Percentiles rank a stretch among this genome's conserved stretches.
Conservation (phyloP, 1,139 yeast genomes). For the Scheffersomyces lignicola region DNA sequence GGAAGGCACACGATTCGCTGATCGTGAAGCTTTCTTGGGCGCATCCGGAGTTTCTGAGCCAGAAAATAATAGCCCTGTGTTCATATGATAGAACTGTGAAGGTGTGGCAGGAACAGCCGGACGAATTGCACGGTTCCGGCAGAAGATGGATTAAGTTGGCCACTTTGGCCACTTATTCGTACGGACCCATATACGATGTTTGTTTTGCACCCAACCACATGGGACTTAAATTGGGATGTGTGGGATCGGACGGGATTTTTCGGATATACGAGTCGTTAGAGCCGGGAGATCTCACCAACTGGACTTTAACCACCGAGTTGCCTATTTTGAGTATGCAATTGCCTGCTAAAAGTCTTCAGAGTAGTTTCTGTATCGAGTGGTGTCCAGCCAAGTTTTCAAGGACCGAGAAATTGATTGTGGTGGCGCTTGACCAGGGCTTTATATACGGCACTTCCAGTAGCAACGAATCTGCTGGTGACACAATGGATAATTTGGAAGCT, state of each 20-base stretch:
- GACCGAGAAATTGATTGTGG: slow-evolving; percentile 77
- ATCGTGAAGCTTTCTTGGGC: slow-evolving; percentile 88
- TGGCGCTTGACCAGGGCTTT: slow-evolving; percentile 86
- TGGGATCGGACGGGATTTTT: slow-evolving; percentile 87
- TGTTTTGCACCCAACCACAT: slow-evolving; percentile 86
- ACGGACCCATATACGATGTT: slow-evolving; percentile 87
- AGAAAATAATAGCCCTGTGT: slow-evolving; percentile 72
- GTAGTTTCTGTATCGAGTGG: slow-evolving; percentile 89
- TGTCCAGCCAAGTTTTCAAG: slow-evolving; percentile 80
- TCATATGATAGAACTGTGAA: slow-evolving; percentile 88
- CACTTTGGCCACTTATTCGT: slow-evolving; percentile 73
- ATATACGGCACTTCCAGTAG: slow-evolving; percentile 49
- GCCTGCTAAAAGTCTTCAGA: slow-evolving; percentile 81
- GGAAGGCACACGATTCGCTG: slow-evolving; percentile 95
- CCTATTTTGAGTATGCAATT: slow-evolving; percentile 56
- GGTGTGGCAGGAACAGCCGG: slow-evolving; percentile 88
- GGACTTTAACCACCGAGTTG: slow-evolving; percentile 78
- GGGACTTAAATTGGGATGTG: slow-evolving; percentile 81
- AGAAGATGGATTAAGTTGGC: slow-evolving; percentile 78
- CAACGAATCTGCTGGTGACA: slow-evolving; percentile 8
- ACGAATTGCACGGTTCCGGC: slow-evolving; percentile 73
- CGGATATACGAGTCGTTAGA: slow-evolving; percentile 87
- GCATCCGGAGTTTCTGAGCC: slow-evolving; percentile 86
- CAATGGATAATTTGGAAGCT: slow-evolving; percentile 13
- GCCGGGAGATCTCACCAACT: slow-evolving; percentile 77